These are phyloP conservation scores for Oryza glaberrima DNA, from an alignment of 176 grass and related monocot genomes.

Conservation along the genomic window DNA sequence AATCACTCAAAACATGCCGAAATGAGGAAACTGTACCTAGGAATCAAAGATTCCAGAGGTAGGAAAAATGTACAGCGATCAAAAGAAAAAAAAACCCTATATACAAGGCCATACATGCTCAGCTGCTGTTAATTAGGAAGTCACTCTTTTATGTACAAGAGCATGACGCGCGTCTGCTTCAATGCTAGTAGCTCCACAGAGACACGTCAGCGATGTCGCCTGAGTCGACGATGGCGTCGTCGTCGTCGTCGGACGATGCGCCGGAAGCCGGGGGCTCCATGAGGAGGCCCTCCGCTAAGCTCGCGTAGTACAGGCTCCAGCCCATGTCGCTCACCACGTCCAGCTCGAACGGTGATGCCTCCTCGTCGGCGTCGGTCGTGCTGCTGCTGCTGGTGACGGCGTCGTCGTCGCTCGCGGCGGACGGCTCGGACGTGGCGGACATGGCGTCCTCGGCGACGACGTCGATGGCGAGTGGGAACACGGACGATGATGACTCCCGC, in stretches of 20 bases:
- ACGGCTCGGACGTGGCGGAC: not conserved
- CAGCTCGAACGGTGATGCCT: conserved; percentile 28
- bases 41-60: not conserved
- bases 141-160: not conserved
- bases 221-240: not conserved
- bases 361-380: not conserved
- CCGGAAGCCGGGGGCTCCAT: conserved; percentile 35
- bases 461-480: not conserved
- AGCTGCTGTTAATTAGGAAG: not conserved
- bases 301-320: conserved; percentile 41
- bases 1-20: too few relatives aligned
- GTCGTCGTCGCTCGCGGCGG: not conserved
- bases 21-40: not conserved
- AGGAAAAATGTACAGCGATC: not conserved
- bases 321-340: conserved; percentile 38
- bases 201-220: conserved; percentile 9
- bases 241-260: not conserved
- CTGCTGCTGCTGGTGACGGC: not conserved
- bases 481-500: too few relatives aligned
- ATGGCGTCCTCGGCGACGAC: conserved; percentile 3
- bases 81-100: not conserved
- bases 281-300: conserved; percentile 55
- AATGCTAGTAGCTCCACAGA: conserved; percentile 46
- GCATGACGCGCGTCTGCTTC: not conserved
- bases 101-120: not conserved